Percentiles rank a stretch among this genome's conserved stretches.
Conservation (phyloP, 495 filamentous ascomycete species). For the Usnea hakonensis region DNA sequence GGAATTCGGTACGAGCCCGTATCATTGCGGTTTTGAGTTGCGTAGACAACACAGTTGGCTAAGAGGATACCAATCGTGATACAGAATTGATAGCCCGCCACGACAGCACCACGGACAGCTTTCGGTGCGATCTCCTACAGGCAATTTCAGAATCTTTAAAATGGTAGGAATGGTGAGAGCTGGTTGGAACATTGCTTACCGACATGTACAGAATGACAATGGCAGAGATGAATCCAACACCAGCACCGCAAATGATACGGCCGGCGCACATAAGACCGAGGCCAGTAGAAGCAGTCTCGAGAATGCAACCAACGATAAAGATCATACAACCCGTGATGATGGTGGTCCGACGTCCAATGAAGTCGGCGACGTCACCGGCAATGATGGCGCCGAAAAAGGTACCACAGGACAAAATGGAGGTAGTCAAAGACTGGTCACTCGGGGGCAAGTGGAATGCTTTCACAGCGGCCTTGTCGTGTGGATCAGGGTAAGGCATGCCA, state of each 20-base stretch:
- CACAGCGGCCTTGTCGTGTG: conserved; percentile 24
- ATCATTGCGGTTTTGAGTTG: conserved; percentile 49
- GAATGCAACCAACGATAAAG: conserved; percentile 55
- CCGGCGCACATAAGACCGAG: conserved; percentile 55
- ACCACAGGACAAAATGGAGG: conserved; percentile 65
- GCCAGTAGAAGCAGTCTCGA: conserved; percentile 49
- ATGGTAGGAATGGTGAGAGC: conserved; percentile 22
- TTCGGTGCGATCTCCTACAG: conserved; percentile 42
- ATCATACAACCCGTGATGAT: conserved; percentile 57
- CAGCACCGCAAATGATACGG: conserved; percentile 62
- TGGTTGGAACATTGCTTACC: conserved; percentile 29
- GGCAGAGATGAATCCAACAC: conserved; percentile 67
- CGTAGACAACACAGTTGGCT: conserved; percentile 66
- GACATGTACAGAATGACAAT: conserved; percentile 71
- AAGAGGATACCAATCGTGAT: conserved; percentile 67
- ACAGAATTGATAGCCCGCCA: conserved; percentile 64
- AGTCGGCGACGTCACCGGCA: conserved; percentile 62
- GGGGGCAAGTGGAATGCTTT: conserved; percentile 39
- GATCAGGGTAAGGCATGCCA: conserved; percentile 19
- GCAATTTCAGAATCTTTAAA: background rate
- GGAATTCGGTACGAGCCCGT: conserved; percentile 65
- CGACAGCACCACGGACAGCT: conserved; percentile 60
- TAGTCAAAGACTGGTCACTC: conserved; percentile 53
- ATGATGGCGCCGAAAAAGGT: conserved; percentile 71
- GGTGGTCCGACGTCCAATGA: conserved; percentile 58